Base-by-base conservation (phyloP, 768 basidiomycete genomes). In the Russula dissimulans region DNA sequence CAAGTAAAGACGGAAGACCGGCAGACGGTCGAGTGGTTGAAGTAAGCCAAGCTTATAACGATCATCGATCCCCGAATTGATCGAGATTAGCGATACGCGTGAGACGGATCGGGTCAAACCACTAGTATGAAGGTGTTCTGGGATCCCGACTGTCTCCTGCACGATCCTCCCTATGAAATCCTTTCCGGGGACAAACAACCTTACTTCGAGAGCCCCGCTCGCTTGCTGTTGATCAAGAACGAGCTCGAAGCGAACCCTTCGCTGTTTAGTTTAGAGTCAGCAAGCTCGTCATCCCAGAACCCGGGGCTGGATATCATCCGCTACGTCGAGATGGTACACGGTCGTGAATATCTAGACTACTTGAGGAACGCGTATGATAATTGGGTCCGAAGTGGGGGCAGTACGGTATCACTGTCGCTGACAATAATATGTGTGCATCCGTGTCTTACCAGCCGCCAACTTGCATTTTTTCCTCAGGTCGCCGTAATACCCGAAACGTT, bases 401-500 rank as follows among this genome's bases (percentile, higher is more conserved):
- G 65, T 31, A 65, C 62, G 61, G 69, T 71, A 48, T 36, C 14
- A 14, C 26, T 36, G n/a, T 17, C 38, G 22, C 45, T 26, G 1
- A 6, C 46, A 9, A 1, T 26, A 9, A 1, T 26, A 26, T 26
- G 22, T 26, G 2, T 2, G 36, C 36, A 5, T n/a, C 15, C 32
- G 11, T 3, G 15, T 29, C 8, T 17, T 31, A 11, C 34, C 10
- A 15, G 15, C 34, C 17, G 14, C 3, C 36, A 1, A 26, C 57
- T 51, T 8, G 51, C 49, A 5, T 8, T n/a, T 47, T 22, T 7
- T 5, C 22, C 22, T 39, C 48, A 61, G 60, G 43, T 56, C 7
- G 70, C 69, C 0, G 71, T 73, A 10, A 47, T 73, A 5, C 73
- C 73, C 0, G 71, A 74, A 22, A 65, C 69, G 6, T 74, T 74